These are phyloP conservation scores for Pseudogymnoascus sp. DNA, from an alignment of 2,329 filamentous ascomycete genomes.

Conservation along the genomic window DNA sequence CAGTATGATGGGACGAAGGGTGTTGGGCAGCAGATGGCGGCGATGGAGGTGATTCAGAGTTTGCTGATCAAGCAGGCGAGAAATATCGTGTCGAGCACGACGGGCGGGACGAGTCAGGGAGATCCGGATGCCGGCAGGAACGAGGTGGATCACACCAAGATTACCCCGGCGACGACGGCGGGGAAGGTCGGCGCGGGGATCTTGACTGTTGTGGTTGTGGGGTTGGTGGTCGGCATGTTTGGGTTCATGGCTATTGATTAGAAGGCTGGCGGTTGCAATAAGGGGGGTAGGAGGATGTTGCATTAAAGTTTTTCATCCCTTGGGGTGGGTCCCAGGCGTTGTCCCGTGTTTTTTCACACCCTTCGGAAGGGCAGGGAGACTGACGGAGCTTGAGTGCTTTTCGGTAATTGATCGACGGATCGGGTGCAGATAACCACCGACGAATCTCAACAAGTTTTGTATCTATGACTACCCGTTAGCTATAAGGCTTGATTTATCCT, in stretches of 20 bases:
- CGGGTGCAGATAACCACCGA: too few relatives aligned
- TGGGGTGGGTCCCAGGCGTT: too few relatives aligned
- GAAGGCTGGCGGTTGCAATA: background rate
- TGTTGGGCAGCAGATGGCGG: constrained; percentile 64
- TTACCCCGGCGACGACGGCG: constrained; percentile 27
- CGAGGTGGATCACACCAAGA: constrained; percentile 14
- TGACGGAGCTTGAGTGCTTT: too few relatives aligned
- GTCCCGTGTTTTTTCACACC: too few relatives aligned
- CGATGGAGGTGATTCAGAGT: constrained; percentile 49
- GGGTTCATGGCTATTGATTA: constrained; percentile 1
- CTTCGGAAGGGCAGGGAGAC: too few relatives aligned
- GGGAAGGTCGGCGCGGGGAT: constrained; percentile 37
- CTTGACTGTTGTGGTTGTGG: constrained; percentile 29
- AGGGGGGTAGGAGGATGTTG: too few relatives aligned
- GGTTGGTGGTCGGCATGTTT: background rate
- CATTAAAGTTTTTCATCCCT: too few relatives aligned
- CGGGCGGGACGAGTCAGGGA: constrained; percentile 36
- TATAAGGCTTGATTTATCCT: too few relatives aligned
- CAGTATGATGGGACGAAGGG: constrained; percentile 53
- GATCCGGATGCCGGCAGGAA: constrained; percentile 20
- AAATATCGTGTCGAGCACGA: constrained; percentile 32
- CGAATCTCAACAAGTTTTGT: too few relatives aligned
- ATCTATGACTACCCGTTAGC: too few relatives aligned
- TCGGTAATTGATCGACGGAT: too few relatives aligned
- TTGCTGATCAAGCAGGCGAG: constrained; percentile 30